These are phyloP conservation scores for Chiua sp. DNA, from an alignment of 1,284 basidiomycete species.

Conservation along the genomic window DNA sequence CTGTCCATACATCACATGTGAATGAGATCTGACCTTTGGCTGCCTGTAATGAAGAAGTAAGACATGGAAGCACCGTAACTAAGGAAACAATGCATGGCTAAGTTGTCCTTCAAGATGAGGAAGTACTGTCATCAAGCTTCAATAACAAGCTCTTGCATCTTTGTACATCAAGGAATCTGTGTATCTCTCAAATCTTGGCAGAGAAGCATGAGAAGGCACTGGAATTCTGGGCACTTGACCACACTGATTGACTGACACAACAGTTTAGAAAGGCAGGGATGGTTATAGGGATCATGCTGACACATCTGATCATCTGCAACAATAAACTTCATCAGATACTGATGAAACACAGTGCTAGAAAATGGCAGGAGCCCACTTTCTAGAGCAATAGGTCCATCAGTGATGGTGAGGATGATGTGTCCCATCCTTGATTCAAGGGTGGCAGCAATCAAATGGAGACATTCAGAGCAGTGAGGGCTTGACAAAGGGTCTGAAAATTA, in stretches of 20 bases:
- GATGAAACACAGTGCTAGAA: background rate
- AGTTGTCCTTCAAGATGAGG: background rate
- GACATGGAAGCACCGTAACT: too few relatives aligned
- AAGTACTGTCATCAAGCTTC: slow-evolving; percentile 3
- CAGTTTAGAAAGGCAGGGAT: too few relatives aligned
- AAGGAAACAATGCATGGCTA: background rate
- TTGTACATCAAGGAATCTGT: background rate
- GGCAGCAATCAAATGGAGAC: too few relatives aligned
- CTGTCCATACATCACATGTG: slow-evolving; percentile 4
- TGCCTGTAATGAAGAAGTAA: too few relatives aligned
- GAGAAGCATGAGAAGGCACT: background rate
- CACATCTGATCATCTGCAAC: background rate
- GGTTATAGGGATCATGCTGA: background rate
- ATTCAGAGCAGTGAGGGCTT: too few relatives aligned
- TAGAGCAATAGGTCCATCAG: too few relatives aligned
- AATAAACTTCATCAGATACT: background rate
- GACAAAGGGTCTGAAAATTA: too few relatives aligned
- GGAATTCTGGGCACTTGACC: background rate
- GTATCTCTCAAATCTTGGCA: background rate
- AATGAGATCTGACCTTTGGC: background rate
- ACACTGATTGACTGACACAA: background rate
- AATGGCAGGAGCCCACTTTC: background rate
- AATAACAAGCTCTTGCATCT: slow-evolving; percentile 1
- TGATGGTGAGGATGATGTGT: too few relatives aligned
- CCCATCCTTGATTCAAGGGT: too few relatives aligned